phyloP scores from a whole-genome alignment of 2,329 filamentous ascomycete species.

The Clarireedia paspali region DNA sequence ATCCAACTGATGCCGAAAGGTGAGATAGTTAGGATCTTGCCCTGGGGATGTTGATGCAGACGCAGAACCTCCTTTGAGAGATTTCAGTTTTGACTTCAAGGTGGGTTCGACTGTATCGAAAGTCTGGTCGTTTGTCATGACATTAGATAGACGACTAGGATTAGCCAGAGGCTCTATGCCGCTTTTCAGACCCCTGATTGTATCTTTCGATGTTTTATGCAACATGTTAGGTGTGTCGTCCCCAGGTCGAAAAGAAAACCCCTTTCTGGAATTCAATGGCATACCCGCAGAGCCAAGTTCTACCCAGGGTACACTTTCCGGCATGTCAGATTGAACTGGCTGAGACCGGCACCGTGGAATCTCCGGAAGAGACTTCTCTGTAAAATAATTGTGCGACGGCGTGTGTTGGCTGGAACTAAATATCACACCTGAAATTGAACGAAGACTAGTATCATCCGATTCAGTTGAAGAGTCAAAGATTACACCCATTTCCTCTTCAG shows the following conservation, averaged over 20 bases:
- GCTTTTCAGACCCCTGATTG: neutral
- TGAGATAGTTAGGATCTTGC: neutral
- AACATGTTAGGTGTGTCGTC: conserved; percentile 15
- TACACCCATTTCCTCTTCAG: conserved; percentile 10
- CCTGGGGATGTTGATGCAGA: neutral
- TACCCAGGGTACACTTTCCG: neutral
- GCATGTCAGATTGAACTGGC: neutral
- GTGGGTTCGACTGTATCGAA: neutral
- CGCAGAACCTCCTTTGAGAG: neutral
- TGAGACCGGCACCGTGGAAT: neutral
- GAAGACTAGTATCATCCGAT: conserved; percentile 13
- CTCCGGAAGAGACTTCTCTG: conserved; percentile 17
- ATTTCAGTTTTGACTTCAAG: neutral
- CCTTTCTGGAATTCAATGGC: conserved; percentile 6
- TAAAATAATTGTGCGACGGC: neutral
- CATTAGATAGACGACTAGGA: conserved; percentile 1
- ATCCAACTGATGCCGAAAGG: neutral
- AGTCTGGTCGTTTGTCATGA: conserved; percentile 1
- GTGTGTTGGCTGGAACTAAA: neutral
- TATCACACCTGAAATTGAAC: neutral
- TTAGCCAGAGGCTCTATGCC: neutral
- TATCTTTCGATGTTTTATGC: neutral
- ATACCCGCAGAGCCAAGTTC: neutral
- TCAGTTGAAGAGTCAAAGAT: conserved; percentile 15
- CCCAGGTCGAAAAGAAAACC: conserved; percentile 23